Evolutionary conservation across 2,329 filamentous ascomycete species (phyloP).

Genomic region (Onygenales sp.): DNA sequence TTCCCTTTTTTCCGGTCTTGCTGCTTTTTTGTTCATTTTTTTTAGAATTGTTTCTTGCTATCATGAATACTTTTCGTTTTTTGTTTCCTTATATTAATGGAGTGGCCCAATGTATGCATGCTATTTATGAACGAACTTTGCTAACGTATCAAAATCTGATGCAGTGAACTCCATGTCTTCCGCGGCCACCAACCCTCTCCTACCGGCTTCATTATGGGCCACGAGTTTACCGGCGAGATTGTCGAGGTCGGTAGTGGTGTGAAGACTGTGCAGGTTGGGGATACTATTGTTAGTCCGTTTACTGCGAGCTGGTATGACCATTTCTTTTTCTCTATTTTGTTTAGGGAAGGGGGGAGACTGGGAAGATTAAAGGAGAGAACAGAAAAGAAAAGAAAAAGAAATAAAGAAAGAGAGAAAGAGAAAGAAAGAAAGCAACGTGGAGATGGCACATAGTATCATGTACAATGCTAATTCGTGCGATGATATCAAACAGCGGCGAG

Average conservation of each 20-base stretch:
- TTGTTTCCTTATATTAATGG: no score
- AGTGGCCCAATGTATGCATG: no score
- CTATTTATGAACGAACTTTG: no score
- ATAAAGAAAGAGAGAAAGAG: not conserved
- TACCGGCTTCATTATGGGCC: constrained; percentile 58
- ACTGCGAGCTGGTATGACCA: constrained; percentile 61
- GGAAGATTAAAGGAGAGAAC: not conserved
- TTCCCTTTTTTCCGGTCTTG: not conserved
- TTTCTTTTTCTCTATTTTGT: no score
- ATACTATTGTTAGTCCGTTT: constrained; percentile 74
- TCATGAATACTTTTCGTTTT: no score
- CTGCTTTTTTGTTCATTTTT: not conserved
- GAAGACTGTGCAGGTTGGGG: constrained; percentile 59
- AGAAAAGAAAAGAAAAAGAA: not conserved
- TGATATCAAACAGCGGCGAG: constrained; percentile 38
- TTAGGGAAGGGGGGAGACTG: not conserved
- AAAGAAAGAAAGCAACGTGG: not conserved
- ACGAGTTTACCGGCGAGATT: constrained; percentile 77
- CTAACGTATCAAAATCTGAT: not conserved
- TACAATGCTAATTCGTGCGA: not conserved
- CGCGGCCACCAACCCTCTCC: constrained; percentile 66
- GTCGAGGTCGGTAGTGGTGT: constrained; percentile 59
- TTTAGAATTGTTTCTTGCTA: not conserved
- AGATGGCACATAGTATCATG: not conserved
- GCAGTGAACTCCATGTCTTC: constrained; percentile 78